phyloP scores from a whole-genome alignment of 257 asterid genomes.

The Marsdenia floribunda region DNA sequence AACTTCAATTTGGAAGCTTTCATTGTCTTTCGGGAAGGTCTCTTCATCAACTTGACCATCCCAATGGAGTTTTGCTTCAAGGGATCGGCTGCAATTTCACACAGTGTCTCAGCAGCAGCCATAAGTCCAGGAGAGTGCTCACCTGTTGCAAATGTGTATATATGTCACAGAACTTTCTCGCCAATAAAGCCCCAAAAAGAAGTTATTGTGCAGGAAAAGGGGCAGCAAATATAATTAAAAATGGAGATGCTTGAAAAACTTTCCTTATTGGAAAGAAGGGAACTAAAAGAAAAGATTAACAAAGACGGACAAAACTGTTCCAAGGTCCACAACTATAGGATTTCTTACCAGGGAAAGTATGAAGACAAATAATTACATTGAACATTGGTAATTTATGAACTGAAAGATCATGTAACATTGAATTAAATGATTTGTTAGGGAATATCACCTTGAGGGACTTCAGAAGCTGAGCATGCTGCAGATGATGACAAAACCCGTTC shows the following conservation, averaged over 20 bases:
- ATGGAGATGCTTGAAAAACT: background rate
- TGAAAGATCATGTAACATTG: no score
- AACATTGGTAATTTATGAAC: background rate
- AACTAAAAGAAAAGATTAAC: background rate
- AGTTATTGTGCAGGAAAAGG: background rate
- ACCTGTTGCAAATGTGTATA: constrained; percentile 27
- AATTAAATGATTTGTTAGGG: background rate
- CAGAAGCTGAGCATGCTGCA: constrained; percentile 43
- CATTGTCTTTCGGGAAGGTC: constrained; percentile 40
- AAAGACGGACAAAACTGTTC: background rate
- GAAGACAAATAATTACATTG: background rate
- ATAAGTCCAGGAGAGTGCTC: constrained; percentile 39
- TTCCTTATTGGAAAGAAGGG: background rate
- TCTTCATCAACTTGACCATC: constrained; percentile 31
- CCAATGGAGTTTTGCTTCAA: constrained; percentile 32
- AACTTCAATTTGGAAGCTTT: constrained; percentile 48
- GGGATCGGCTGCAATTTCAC: constrained; percentile 42
- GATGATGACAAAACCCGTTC: constrained; percentile 39
- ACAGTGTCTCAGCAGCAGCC: constrained; percentile 78
- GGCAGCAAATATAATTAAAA: background rate
- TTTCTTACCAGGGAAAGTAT: background rate
- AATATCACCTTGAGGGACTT: constrained; percentile 51
- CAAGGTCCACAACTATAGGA: background rate
- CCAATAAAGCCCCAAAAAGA: background rate
- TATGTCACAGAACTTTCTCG: constrained; percentile 5